Evolutionary conservation across 192 early-diverging fungal species (phyloP).

Genomic region (Podila verticillata): DNA sequence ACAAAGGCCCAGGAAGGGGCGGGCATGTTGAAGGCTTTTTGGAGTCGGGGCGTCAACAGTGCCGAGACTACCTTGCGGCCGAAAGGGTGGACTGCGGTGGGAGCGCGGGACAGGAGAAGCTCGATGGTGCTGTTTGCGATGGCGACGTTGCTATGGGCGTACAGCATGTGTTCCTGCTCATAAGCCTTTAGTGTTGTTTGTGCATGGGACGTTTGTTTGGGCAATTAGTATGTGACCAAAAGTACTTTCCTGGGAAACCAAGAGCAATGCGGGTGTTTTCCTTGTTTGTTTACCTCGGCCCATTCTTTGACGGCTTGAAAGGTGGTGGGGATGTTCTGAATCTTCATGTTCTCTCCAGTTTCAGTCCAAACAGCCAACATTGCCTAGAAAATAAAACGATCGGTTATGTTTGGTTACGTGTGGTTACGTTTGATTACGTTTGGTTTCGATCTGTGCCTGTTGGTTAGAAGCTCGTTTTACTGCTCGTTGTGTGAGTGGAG

Average conservation of each 20-base stretch:
- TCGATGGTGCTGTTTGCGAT: conserved; percentile 33
- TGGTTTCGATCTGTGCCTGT: not conserved
- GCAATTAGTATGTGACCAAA: not conserved
- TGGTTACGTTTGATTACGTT: not conserved
- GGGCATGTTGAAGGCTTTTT: conserved; percentile 22
- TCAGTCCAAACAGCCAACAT: conserved; percentile 36
- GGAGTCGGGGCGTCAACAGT: conserved; percentile 23
- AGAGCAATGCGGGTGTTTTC: not conserved
- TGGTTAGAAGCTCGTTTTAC: not conserved
- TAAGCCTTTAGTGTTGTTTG: conserved; percentile 22
- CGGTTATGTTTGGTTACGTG: not conserved
- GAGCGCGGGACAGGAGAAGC: conserved; percentile 11
- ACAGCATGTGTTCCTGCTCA: conserved; percentile 21
- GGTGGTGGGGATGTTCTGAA: conserved; percentile 53
- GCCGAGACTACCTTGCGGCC: conserved; percentile 29
- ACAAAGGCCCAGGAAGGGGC: not conserved
- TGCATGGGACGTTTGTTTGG: not conserved
- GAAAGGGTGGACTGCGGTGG: conserved; percentile 8
- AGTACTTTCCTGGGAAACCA: no score
- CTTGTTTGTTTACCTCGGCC: conserved; percentile 35
- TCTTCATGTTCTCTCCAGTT: conserved; percentile 51
- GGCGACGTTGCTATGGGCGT: conserved; percentile 18
- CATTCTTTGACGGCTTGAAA: conserved; percentile 26
- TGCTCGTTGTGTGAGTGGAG: no score
- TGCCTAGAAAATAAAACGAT: conserved; percentile 19